phyloP scores from a whole-genome alignment of 2,329 filamentous ascomycete species.

The Shiraia sp. region DNA sequence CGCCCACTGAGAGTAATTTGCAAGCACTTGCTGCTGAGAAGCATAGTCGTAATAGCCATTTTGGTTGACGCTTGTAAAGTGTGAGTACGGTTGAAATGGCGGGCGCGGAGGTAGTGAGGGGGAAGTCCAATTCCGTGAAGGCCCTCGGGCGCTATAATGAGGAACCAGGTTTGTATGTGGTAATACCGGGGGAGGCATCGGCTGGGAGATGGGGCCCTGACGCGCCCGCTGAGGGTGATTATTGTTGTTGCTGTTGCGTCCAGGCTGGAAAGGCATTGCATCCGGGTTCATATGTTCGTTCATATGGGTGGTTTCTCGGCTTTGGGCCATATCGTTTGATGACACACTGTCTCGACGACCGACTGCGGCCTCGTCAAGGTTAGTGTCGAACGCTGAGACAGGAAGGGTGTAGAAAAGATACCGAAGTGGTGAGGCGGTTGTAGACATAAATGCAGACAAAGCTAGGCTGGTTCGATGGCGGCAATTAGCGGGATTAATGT shows the following conservation, averaged over 20 bases:
- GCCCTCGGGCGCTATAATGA: constrained; percentile 7
- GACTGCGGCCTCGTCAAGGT: constrained; percentile 27
- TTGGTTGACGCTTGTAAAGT: constrained; percentile 11
- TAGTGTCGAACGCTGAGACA: constrained; percentile 29
- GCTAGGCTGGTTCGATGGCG: constrained; percentile 13
- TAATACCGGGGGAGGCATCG: constrained; percentile 8
- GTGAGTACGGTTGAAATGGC: constrained; percentile 13
- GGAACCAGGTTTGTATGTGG: too few relatives aligned
- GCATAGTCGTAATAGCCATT: constrained; percentile 13
- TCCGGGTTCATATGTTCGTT: constrained; percentile 24
- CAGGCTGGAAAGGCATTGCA: constrained; percentile 24
- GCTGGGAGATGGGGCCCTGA: too few relatives aligned
- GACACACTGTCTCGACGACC: constrained; percentile 24
- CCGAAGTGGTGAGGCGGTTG: constrained; percentile 26
- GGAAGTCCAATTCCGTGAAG: constrained; percentile 11
- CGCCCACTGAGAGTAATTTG: constrained; percentile 26
- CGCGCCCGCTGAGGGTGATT: constrained; percentile 12
- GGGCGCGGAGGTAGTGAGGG: constrained; percentile 9
- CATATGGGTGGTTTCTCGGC: constrained; percentile 20
- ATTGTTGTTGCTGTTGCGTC: constrained; percentile 12
- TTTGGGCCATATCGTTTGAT: constrained; percentile 7
- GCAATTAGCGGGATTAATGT: constrained; percentile 6
- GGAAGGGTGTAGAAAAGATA: constrained; percentile 30
- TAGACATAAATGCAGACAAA: constrained; percentile 30
- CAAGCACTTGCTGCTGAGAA: constrained; percentile 15